Evolutionary conservation across 2,329 filamentous ascomycete species (phyloP), one percentile per base, ranked within the genome.

Genomic region (Aspergillus vadensis): DNA sequence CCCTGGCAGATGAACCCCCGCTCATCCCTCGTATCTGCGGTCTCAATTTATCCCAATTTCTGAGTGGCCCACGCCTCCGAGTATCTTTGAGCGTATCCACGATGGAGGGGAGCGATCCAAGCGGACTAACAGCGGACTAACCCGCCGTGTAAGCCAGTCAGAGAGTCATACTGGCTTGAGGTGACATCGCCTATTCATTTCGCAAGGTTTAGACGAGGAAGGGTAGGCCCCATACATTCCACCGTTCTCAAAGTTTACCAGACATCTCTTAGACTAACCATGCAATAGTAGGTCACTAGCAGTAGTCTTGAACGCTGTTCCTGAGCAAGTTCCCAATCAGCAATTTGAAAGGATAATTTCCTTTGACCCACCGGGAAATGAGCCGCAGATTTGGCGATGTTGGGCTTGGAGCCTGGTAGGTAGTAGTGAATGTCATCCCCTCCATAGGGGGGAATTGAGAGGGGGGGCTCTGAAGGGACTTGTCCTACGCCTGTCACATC

Each of bases 371-470:
- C 49, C 25, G n/a, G 32, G 17, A 36, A 47, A 58, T 58, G 56
- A 58, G 49, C 56, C 48, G 38, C 56, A 58, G 56, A 53, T 53
- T 51, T 17, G 56, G 38, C 25, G n/a, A 58, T 52, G 47, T 17
- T 36, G 32, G 32, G 32, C 32, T 36, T 49, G 54, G 32, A 53
- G 51, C 51, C 51, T 53, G 30, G 50, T 23, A 52, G 38, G 30
- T 41, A 7, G 15, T 38, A 15, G 12, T 39, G 15, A 44, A 17
- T 14, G 19, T 21, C 50, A 32, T 38, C 51, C 51, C 51, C 51
- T 53, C 51, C 51, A 53, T 53, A 53, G 52, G 52, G 52, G 52
- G 38, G 19, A 41, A 50, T 57, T 57, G 49, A 5, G 32, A 36
- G 32, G 32, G 32, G 47, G 41, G 39, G 38, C 50, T 25, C 8